Conservation (phyloP, 768 basidiomycete genomes). For the Rhodocollybia butyracea region DNA sequence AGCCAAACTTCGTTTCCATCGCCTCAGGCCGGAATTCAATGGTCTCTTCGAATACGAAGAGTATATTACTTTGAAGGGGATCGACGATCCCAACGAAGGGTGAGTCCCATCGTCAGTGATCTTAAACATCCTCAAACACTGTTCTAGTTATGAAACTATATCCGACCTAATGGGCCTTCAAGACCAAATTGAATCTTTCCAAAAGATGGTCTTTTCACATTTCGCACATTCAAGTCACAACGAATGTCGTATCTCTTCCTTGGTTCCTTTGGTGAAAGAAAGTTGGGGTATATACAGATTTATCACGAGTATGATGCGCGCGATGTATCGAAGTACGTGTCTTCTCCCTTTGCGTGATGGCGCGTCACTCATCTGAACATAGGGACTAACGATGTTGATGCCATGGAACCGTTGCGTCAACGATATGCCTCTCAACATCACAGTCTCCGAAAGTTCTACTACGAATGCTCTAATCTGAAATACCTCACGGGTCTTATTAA, state of each 20-base stretch:
- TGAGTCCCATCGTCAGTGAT: constrained; percentile 33
- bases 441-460: constrained; percentile 94
- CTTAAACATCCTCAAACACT: neutral
- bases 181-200: constrained; percentile 98
- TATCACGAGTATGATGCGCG: constrained; percentile 97
- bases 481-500: constrained; percentile 97
- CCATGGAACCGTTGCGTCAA: constrained; percentile 81
- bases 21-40: constrained; percentile 95
- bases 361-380: constrained; percentile 5
- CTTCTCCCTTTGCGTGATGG: neutral
- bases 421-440: constrained; percentile 92
- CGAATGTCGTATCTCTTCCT: constrained; percentile 92
- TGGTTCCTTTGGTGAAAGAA: constrained; percentile 97
- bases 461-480: constrained; percentile 98
- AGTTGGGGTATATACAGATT: constrained; percentile 99
- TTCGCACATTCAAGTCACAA: constrained; percentile 91
- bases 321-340: constrained; percentile 86
- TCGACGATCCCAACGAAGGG: constrained; percentile 99
- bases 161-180: constrained; percentile 96
- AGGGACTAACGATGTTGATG: constrained; percentile 91
- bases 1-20: constrained; percentile 94
- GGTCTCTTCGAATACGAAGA: constrained; percentile 99
- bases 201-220: constrained; percentile 95
- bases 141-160: constrained; percentile 91
- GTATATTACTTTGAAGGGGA: constrained; percentile 94